Evolutionary conservation across 164 flowering plant genomes (phyloP).

Genomic region (Magnolia changhungtana): DNA sequence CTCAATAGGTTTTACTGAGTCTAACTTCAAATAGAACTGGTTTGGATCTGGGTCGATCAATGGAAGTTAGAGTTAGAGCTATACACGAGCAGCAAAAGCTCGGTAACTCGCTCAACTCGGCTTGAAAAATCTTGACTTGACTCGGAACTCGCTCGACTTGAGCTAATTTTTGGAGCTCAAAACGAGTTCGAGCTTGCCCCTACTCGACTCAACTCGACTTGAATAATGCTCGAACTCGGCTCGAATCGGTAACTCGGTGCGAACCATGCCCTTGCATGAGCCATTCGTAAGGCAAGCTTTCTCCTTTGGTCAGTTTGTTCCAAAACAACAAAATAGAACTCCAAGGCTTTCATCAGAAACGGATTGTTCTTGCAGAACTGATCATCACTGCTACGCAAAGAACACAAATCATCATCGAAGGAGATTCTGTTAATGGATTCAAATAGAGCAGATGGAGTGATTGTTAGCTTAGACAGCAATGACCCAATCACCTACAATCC

Average conservation of each 20-base stretch:
- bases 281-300: constrained; percentile 67
- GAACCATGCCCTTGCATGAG: constrained; percentile 83
- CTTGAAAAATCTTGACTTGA: no score
- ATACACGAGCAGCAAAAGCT: no score
- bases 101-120: no score
- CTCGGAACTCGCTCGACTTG: no score
- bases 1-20: no score
- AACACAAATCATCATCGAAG: constrained; percentile 30
- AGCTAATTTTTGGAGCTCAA: no score
- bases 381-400: constrained; percentile 37
- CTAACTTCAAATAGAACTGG: no score
- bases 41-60: no score
- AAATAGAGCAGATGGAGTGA: constrained; percentile 62
- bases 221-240: no score
- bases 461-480: constrained; percentile 63
- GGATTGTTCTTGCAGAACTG: constrained; percentile 58
- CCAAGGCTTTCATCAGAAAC: constrained; percentile 50
- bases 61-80: no score
- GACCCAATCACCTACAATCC: constrained; percentile 70
- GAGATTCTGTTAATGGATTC: constrained; percentile 55
- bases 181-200: no score
- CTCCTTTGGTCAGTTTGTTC: constrained; percentile 40
- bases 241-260: constrained; percentile 31
- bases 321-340: constrained; percentile 50
- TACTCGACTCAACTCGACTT: no score